These are phyloP conservation scores for Epichloe scottii DNA, from an alignment of 2,329 filamentous ascomycete genomes.

Conservation along the genomic window DNA sequence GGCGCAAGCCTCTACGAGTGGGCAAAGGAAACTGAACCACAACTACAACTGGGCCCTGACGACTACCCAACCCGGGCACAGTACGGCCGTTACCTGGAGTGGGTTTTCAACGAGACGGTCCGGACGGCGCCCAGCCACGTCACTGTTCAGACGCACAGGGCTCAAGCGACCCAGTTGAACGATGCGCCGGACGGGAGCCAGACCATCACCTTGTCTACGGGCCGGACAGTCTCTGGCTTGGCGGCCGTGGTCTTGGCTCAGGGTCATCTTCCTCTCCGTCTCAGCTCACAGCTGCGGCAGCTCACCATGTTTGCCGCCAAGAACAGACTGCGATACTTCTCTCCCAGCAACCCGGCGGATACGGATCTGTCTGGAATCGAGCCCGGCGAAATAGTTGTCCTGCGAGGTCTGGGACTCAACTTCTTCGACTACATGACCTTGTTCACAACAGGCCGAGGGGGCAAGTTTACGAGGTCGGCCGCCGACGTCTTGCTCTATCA, in stretches of 20 bases:
- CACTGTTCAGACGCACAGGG: neutral
- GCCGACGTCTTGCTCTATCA: neutral
- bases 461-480: neutral
- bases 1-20: conserved; percentile 5
- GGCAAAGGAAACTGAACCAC: neutral
- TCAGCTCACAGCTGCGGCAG: neutral
- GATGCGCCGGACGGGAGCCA: conserved; percentile 1
- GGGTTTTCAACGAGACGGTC: conserved; percentile 3
- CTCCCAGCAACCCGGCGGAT: conserved; percentile 4
- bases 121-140: conserved; percentile 1
- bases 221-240: neutral
- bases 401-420: conserved; percentile 4
- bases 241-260: conserved; percentile 2
- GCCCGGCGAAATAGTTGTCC: neutral
- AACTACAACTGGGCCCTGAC: conserved; percentile 3
- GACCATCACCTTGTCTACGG: conserved; percentile 1
- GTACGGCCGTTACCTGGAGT: conserved; percentile 4
- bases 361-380: neutral
- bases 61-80: conserved; percentile 4
- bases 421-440: conserved; percentile 6
- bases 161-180: neutral
- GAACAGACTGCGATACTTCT: neutral
- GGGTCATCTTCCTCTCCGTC: conserved; percentile 2
- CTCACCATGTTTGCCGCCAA: neutral
- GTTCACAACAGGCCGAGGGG: conserved; percentile 1